Conservation (phyloP, 495 filamentous ascomycete genomes). For the Immersiella caudata region DNA sequence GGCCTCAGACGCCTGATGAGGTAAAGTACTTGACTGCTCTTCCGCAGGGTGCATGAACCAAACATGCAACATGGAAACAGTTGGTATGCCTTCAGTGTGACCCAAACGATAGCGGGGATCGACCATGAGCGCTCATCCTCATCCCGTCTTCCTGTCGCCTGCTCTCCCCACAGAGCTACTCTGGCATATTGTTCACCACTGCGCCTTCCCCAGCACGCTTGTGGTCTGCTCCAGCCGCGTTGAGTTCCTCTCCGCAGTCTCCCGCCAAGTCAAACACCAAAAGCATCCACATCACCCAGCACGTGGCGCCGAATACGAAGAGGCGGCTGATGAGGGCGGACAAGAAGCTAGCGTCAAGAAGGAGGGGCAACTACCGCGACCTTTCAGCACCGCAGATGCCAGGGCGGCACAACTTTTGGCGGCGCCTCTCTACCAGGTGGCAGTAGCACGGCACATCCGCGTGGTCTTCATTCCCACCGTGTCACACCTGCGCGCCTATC, state of each 20-base stretch:
- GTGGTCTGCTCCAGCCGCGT: slow-evolving; percentile 70
- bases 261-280: slow-evolving; percentile 36
- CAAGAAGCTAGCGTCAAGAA: neutral
- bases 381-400: neutral
- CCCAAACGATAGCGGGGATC: neutral
- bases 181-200: slow-evolving; percentile 60
- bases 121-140: neutral
- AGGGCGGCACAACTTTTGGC: slow-evolving; percentile 47
- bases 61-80: neutral
- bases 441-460: slow-evolving; percentile 65
- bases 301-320: neutral
- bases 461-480: slow-evolving; percentile 73
- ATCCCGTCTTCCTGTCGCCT: slow-evolving; percentile 53
- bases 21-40: neutral
- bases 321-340: neutral
- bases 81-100: neutral
- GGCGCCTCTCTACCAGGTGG: slow-evolving; percentile 69
- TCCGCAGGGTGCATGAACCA: neutral
- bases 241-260: slow-evolving; percentile 59
- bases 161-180: slow-evolving; percentile 63
- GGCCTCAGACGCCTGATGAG: neutral
- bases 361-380: slow-evolving; percentile 1
- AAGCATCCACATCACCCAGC: neutral
- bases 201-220: slow-evolving; percentile 59
- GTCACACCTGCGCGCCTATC: slow-evolving; percentile 74